Evolutionary conservation across 164 flowering plant genomes (phyloP).

Genomic region (Chimonanthus praecox): DNA sequence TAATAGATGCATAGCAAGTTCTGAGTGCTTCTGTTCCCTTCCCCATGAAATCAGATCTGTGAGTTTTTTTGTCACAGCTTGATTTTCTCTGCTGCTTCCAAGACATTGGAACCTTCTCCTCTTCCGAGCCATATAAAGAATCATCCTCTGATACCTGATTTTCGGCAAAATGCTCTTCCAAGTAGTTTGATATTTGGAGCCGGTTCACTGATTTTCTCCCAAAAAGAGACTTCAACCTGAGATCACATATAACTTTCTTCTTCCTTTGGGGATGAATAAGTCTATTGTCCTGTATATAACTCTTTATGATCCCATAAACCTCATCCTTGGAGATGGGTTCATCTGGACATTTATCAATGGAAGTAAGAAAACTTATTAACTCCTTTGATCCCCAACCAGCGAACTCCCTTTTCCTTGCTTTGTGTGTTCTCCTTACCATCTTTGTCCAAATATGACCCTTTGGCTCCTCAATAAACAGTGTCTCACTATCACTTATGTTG

Average conservation of each 20-base stretch:
- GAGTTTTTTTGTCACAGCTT: constrained; percentile 10
- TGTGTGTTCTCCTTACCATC: constrained; percentile 14
- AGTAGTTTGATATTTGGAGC: constrained; percentile 29
- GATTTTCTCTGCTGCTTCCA: constrained; percentile 21
- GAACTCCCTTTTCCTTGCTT: constrained; percentile 38
- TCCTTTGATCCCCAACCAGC: constrained; percentile 76
- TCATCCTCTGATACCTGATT: constrained; percentile 45
- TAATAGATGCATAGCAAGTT: constrained; percentile 54
- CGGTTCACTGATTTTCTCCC: constrained; percentile 39
- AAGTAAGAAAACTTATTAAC: constrained; percentile 49
- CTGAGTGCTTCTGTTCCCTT: constrained; percentile 11
- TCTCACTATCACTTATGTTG: constrained; percentile 5
- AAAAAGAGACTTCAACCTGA: constrained; percentile 33
- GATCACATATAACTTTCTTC: constrained; percentile 55
- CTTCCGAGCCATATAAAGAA: constrained; percentile 22
- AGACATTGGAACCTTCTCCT: constrained; percentile 5
- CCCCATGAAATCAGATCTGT: constrained; percentile 6
- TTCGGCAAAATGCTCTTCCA: constrained; percentile 53
- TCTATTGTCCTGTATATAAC: constrained; percentile 44
- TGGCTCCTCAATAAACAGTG: constrained; percentile 13
- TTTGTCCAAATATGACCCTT: constrained; percentile 8
- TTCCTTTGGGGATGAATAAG: constrained; percentile 44
- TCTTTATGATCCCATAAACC: constrained; percentile 37
- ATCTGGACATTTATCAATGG: constrained; percentile 47
- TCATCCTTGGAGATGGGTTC: constrained; percentile 38